These are phyloP conservation scores for Rhodofomes roseus DNA, from an alignment of 1,284 basidiomycete species.

Conservation along the genomic window DNA sequence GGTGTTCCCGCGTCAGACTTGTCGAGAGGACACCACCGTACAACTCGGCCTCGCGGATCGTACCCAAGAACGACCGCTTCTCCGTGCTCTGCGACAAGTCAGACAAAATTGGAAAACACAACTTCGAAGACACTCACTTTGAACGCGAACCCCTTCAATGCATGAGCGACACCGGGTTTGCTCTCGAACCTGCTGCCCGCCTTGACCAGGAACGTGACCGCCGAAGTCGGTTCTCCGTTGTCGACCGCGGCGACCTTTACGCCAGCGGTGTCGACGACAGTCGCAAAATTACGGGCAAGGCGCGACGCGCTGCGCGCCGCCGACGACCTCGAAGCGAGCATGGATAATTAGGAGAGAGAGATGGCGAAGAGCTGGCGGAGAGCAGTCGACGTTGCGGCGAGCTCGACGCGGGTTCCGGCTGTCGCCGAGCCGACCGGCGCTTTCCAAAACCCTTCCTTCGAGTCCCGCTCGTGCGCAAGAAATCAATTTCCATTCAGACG, in stretches of 20 bases:
- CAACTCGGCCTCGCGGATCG: constrained; percentile 90
- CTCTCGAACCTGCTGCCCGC: constrained; percentile 87
- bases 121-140: constrained; percentile 55
- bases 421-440: constrained; percentile 1
- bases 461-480: background rate
- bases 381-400: background rate
- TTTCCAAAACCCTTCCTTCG: background rate
- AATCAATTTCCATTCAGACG: background rate
- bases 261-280: constrained; percentile 74
- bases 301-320: constrained; percentile 50
- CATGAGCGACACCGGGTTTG: constrained; percentile 85
- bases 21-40: constrained; percentile 92
- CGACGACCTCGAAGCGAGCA: constrained; percentile 62
- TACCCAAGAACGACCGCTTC: constrained; percentile 86
- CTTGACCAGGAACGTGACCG: constrained; percentile 87
- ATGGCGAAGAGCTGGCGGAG: background rate
- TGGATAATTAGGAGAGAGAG: constrained; percentile 22
- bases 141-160: constrained; percentile 95
- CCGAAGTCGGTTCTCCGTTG: constrained; percentile 75
- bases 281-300: constrained; percentile 70
- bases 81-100: constrained; percentile 60
- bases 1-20: constrained; percentile 84
- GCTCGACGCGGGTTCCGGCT: constrained; percentile 1
- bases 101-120: background rate
- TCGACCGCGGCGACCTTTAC: constrained; percentile 85